Percentiles rank a stretch among this genome's conserved stretches.
Evolutionary conservation across 768 basidiomycete genomes (phyloP).

Genomic region (Dictyophora rubrovolvata): DNA sequence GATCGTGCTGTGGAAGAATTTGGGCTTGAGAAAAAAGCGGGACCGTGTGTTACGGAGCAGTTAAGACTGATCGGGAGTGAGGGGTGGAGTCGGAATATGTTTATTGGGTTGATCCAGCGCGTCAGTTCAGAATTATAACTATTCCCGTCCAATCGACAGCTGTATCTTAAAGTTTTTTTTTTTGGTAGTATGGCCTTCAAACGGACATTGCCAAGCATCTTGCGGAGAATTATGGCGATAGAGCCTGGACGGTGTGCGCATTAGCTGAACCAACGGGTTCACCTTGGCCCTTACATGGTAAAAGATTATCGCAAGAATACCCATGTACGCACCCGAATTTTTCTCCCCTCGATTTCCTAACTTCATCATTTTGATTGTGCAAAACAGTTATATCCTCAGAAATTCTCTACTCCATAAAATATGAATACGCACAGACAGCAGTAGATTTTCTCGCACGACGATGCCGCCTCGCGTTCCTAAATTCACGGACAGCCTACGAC

Average conservation of each 20-base stretch:
- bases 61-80: conserved; percentile 85
- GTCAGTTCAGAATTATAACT: conserved; percentile 31
- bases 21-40: conserved; percentile 43
- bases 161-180: background rate
- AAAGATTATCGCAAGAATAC: conserved; percentile 58
- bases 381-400: conserved; percentile 79
- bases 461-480: conserved; percentile 89
- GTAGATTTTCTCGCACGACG: conserved; percentile 89
- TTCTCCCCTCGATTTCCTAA: background rate
- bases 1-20: conserved; percentile 78
- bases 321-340: conserved; percentile 44
- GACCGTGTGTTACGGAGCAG: conserved; percentile 66
- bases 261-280: conserved; percentile 68
- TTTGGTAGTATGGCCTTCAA: conserved; percentile 68
- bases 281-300: conserved; percentile 81
- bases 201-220: conserved; percentile 90
- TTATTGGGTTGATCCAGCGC: conserved; percentile 87
- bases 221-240: conserved; percentile 90
- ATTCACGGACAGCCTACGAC: conserved; percentile 74
- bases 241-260: conserved; percentile 88
- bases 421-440: conserved; percentile 91
- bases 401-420: conserved; percentile 74
- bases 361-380: background rate
- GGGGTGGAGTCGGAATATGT: conserved; percentile 94
- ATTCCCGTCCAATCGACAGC: background rate